Percentiles rank a stretch among this genome's conserved stretches.
phyloP scores from a whole-genome alignment of 139 green algal genomes.

The Haematococcus sp. region DNA sequence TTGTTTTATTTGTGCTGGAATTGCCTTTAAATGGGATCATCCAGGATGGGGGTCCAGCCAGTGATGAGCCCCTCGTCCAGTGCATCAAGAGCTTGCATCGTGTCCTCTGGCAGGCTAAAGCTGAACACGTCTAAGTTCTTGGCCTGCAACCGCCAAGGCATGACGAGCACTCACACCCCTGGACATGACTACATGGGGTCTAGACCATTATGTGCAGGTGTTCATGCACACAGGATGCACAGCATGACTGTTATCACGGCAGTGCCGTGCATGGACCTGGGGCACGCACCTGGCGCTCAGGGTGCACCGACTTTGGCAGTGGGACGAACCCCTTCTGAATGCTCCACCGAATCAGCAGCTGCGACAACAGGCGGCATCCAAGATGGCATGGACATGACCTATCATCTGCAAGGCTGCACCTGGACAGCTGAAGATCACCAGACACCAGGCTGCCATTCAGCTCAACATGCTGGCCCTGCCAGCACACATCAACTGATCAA shows the following conservation, averaged over 20 bases:
- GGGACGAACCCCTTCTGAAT: constrained; percentile 66
- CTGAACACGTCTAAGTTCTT: constrained; percentile 42
- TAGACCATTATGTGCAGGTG: no score
- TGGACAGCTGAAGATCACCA: no score
- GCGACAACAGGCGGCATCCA: background rate
- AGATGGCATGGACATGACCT: no score
- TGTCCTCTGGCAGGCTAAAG: constrained; percentile 28
- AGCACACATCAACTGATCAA: no score
- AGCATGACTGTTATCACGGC: no score
- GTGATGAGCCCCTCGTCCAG: constrained; percentile 46
- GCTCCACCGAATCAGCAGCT: constrained; percentile 40
- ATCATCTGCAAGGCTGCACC: constrained; percentile 42
- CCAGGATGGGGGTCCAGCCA: constrained; percentile 50
- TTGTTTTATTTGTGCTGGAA: no score
- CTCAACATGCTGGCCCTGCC: no score
- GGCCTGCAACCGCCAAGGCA: no score
- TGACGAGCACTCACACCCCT: background rate
- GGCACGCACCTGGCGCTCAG: constrained; percentile 31
- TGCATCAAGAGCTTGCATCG: constrained; percentile 42
- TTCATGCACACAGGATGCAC: no score
- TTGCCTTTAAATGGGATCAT: constrained; percentile 36
- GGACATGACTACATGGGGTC: no score
- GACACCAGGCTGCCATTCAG: no score
- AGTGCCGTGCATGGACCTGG: no score
- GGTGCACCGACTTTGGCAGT: constrained; percentile 61